Conservation (phyloP, 1,139 yeast species). For the Diutina ranongensis region DNA sequence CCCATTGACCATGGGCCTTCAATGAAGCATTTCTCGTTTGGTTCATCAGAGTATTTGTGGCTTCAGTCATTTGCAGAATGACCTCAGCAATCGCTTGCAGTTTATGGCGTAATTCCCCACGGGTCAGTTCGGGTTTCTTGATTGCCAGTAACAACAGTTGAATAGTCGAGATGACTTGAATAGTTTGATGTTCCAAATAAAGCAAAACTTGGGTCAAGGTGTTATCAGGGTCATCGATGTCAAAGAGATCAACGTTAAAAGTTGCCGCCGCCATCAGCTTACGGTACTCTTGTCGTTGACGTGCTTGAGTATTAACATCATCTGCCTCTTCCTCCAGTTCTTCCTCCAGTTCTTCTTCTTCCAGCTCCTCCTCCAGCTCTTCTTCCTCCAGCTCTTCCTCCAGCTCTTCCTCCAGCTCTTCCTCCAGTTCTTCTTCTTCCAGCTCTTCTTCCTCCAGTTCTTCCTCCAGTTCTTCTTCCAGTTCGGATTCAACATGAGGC, state of each 20-base stretch:
- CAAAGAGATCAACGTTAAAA: slow-evolving; percentile 63
- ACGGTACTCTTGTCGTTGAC: slow-evolving; percentile 12
- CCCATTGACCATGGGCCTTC: slow-evolving; percentile 87
- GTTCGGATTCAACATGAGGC: background rate
- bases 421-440: slow-evolving; percentile 15
- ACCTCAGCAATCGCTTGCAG: slow-evolving; percentile 66
- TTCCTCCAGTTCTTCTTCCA: background rate
- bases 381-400: background rate
- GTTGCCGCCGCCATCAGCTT: slow-evolving; percentile 43
- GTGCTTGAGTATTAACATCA: background rate
- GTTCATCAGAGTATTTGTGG: slow-evolving; percentile 80
- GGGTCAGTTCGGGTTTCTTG: slow-evolving; percentile 64
- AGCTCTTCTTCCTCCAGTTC: background rate
- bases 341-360: background rate
- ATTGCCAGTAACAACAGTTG: slow-evolving; percentile 71
- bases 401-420: slow-evolving; percentile 7
- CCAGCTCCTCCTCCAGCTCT: background rate
- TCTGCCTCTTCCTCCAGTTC: background rate
- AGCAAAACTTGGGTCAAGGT: slow-evolving; percentile 74
- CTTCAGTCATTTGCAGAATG: slow-evolving; percentile 80
- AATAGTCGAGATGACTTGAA: slow-evolving; percentile 81
- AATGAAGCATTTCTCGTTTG: slow-evolving; percentile 76
- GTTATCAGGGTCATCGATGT: slow-evolving; percentile 78
- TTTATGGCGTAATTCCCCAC: slow-evolving; percentile 62
- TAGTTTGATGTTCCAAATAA: slow-evolving; percentile 89